Base-by-base conservation (phyloP, 768 basidiomycete genomes). In the Mycena rebaudengoi region DNA sequence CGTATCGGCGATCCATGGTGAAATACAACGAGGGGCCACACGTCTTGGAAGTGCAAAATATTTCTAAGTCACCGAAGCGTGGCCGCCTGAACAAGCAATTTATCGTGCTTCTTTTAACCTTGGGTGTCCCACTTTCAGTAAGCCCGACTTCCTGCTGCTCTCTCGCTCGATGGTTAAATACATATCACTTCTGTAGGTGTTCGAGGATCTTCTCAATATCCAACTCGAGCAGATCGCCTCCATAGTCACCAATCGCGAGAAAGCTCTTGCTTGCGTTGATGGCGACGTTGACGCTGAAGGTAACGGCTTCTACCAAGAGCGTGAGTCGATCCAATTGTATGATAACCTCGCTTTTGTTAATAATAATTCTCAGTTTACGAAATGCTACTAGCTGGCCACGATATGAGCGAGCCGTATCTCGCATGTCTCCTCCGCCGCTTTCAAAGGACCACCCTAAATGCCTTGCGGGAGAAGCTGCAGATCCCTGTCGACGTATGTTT, bases 341-440 rank as follows among this genome's bases (percentile, higher is more conserved):
- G 11, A 10, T 30, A 8, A 28, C 18, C 39, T 13, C 51, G 33
- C 26, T 39, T 26, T 12, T 26, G 14, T 35, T 16, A 37, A 37
- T 44, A 39, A 56, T 28, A 28, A 35, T 23, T 21, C 35, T n/a
- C 26, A 73, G 71, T 70, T 5, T 67, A 64, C 29, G 66, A 65
- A 26, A 65, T 71, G 62, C 55, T 73, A 5, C 60, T 65, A 4
- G 70, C 69, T 6, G 70, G 70, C 2, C 68, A 69, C 35, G 68
- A 68, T 35, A 53, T 71, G 58, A 43, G 54, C 29, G 71, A 73
- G 45, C 71, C 71, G 10, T 69, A 66, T 26, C 60, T 73, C 10
- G 60, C 65, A 7, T 35, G 40, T 7, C 52, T 61, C 10, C 59
- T 73, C 0, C 55, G 56, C 14, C 53, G 56, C 11, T 70, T 66